Conservation (phyloP, 2,329 filamentous ascomycete species). For the Ceratocystis cubensis region DNA sequence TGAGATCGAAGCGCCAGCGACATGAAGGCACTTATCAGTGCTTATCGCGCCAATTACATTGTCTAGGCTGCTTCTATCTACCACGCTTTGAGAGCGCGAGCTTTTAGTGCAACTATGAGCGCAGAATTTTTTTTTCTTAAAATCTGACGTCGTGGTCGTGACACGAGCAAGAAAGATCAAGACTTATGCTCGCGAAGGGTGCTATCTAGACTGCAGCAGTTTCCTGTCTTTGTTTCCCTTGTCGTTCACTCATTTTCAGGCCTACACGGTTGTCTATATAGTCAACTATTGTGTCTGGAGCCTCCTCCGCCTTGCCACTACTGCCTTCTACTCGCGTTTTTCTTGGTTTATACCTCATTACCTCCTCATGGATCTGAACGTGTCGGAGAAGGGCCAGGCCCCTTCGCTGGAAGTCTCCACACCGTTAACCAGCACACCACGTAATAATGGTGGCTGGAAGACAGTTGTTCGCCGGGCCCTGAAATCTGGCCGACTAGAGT, state of each 20-base stretch:
- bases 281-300: not conserved
- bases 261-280: not conserved
- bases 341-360: not conserved
- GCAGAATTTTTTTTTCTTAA: not conserved
- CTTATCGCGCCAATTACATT: slow-evolving; percentile 5
- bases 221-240: too few relatives aligned
- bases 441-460: not conserved
- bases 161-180: not conserved
- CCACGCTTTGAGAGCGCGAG: not conserved
- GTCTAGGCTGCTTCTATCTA: not conserved
- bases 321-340: not conserved
- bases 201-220: too few relatives aligned
- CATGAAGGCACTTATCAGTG: not conserved
- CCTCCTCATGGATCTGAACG: not conserved
- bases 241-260: not conserved
- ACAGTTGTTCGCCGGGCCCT: not conserved
- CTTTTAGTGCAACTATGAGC: not conserved
- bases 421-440: not conserved
- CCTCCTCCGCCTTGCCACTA: not conserved
- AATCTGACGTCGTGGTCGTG: not conserved
- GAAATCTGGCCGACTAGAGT: not conserved
- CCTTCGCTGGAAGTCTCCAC: not conserved
- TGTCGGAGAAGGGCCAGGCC: not conserved
- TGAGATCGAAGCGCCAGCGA: not conserved
- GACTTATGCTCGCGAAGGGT: not conserved